Evolutionary conservation across 2,329 filamentous ascomycete species (phyloP).

Genomic region (Zasmidium citrigriseum): DNA sequence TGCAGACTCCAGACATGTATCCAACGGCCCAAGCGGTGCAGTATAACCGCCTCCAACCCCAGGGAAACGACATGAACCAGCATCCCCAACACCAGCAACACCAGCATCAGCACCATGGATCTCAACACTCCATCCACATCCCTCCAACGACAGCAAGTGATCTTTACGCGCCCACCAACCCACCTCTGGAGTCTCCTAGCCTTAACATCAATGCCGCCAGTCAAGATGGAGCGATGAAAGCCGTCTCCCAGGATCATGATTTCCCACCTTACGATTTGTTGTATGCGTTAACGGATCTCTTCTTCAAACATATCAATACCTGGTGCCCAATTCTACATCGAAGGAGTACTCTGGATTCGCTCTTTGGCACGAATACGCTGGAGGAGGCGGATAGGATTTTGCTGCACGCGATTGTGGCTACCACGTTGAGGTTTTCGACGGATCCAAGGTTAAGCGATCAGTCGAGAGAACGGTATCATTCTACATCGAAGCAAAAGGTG

Average conservation of each 20-base stretch:
- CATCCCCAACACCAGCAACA: conserved; percentile 14
- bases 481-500: conserved; percentile 73
- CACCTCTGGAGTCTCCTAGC: conserved; percentile 59
- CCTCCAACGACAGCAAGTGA: conserved; percentile 20
- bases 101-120: conserved; percentile 25
- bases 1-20: conserved; percentile 46
- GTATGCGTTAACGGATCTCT: conserved; percentile 61
- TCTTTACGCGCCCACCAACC: conserved; percentile 35
- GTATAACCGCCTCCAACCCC: conserved; percentile 22
- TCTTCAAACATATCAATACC: conserved; percentile 65
- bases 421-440: conserved; percentile 79
- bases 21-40: conserved; percentile 30
- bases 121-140: conserved; percentile 21
- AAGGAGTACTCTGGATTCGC: conserved; percentile 72
- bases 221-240: conserved; percentile 22
- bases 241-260: conserved; percentile 44
- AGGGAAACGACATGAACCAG: conserved; percentile 14
- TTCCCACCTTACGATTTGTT: conserved; percentile 62
- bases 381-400: conserved; percentile 82
- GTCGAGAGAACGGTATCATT: conserved; percentile 73
- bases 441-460: conserved; percentile 74
- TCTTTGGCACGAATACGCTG: conserved; percentile 75
- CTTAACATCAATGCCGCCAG: conserved; percentile 50
- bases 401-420: conserved; percentile 85
- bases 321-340: conserved; percentile 89